Percentiles rank a stretch among this genome's conserved stretches.
Evolutionary conservation across 2,329 filamentous ascomycete species (phyloP).

Genomic region (Neurospora sp.): DNA sequence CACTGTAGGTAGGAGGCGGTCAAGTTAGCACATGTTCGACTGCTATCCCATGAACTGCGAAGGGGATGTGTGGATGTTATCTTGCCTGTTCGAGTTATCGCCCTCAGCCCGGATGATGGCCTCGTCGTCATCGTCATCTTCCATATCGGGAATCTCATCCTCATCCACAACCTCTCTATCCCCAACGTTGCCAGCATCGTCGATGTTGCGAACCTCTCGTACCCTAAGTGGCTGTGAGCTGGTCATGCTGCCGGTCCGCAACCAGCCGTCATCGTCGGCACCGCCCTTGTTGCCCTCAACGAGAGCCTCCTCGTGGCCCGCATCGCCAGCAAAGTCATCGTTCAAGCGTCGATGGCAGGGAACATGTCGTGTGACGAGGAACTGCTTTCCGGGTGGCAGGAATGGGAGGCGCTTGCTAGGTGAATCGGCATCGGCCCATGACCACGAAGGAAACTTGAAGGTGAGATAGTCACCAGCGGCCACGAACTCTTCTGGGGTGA

Average conservation of each 20-base stretch:
- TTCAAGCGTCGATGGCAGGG: slow-evolving; percentile 87
- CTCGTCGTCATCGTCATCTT: slow-evolving; percentile 94
- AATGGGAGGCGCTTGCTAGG: slow-evolving; percentile 67
- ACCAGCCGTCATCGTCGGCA: slow-evolving; percentile 74
- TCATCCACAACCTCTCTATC: slow-evolving; percentile 60
- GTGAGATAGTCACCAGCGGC: slow-evolving; percentile 94
- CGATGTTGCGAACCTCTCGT: slow-evolving; percentile 75
- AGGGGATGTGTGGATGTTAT: background rate
- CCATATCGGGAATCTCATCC: slow-evolving; percentile 94
- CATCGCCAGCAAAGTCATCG: slow-evolving; percentile 85
- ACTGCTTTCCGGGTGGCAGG: slow-evolving; percentile 86
- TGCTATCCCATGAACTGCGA: slow-evolving; percentile 1
- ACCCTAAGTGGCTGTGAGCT: slow-evolving; percentile 68
- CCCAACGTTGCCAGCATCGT: slow-evolving; percentile 78
- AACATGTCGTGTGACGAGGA: slow-evolving; percentile 85
- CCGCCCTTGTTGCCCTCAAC: slow-evolving; percentile 41
- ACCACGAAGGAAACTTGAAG: slow-evolving; percentile 98
- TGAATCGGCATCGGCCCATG: slow-evolving; percentile 85
- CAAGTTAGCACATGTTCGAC: slow-evolving; percentile 1
- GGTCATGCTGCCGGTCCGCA: slow-evolving; percentile 72
- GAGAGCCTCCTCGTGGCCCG: slow-evolving; percentile 75
- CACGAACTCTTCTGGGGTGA: slow-evolving; percentile 95
- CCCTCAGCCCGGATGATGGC: slow-evolving; percentile 70
- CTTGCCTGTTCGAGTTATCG: slow-evolving; percentile 37
- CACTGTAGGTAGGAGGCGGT: slow-evolving; percentile 37